Evolutionary conservation across 768 basidiomycete genomes (phyloP).

Genomic region (Xerocomellus chrysenteron): DNA sequence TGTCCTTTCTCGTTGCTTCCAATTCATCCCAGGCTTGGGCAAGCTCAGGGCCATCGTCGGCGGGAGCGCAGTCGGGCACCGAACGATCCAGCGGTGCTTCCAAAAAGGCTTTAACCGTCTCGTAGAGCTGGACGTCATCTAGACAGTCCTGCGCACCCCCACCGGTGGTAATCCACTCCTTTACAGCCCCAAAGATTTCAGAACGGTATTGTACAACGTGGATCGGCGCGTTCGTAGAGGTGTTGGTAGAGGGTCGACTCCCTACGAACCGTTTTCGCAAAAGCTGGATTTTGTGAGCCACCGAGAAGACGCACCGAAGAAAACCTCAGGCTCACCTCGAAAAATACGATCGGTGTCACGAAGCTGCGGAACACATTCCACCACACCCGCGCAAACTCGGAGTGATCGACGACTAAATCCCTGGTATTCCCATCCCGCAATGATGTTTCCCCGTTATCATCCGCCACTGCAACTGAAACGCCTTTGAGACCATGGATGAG

Average conservation of each 20-base stretch:
- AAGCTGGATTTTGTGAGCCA: constrained; percentile 44
- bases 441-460: constrained; percentile 86
- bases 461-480: constrained; percentile 77
- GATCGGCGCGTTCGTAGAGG: constrained; percentile 43
- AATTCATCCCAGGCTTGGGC: constrained; percentile 47
- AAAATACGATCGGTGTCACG: constrained; percentile 76
- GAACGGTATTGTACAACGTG: constrained; percentile 52
- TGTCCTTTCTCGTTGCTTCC: constrained; percentile 39
- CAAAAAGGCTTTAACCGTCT: constrained; percentile 60
- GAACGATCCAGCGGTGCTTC: constrained; percentile 52
- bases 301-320: neutral
- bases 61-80: constrained; percentile 37
- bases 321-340: constrained; percentile 59
- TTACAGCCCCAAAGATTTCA: constrained; percentile 62
- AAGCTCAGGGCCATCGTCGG: constrained; percentile 43
- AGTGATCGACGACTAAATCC: constrained; percentile 68
- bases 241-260: constrained; percentile 42
- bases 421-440: constrained; percentile 71
- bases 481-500: constrained; percentile 76
- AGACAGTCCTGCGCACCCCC: constrained; percentile 79
- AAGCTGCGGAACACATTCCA: constrained; percentile 84
- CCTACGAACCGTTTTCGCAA: constrained; percentile 72
- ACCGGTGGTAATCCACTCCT: constrained; percentile 71
- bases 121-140: constrained; percentile 65
- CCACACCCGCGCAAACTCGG: constrained; percentile 75